Evolutionary conservation across 1,139 yeast species (phyloP), one percentile per base, ranked within the genome.

Genomic region (Saccharomycopsis hybrid): DNA sequence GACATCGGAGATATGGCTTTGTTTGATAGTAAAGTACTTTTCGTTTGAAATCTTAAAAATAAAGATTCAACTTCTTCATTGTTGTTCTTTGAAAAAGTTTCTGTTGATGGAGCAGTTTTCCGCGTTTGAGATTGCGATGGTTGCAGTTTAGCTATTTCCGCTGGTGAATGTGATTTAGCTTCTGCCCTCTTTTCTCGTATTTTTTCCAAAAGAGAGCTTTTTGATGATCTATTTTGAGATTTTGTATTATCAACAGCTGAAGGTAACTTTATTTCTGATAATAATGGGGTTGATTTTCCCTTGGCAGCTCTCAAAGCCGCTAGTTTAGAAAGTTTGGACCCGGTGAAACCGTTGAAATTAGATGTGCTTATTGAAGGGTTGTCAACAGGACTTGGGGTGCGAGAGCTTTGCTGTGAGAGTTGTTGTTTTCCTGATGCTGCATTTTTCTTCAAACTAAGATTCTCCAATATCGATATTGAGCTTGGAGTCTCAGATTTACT

Each of bases 401-500:
- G n/a, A n/a, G n/a, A n/a, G n/a, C n/a, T n/a, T n/a, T n/a, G n/a
- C n/a, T n/a, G n/a, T n/a, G n/a, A n/a, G n/a, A n/a, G n/a, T n/a
- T n/a, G n/a, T n/a, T n/a, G n/a, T n/a, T n/a, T n/a, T n/a, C n/a
- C n/a, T n/a, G n/a, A n/a, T n/a, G 28, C 35, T 13, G 5, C 24
- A 56, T 57, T 58, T 58, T 52, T 51, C 49, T 27, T 38, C 41
- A 29, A 43, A 35, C n/a, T 46, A 25, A 38, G 13, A 5, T 13
- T 38, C 13, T 44, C 49, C 18, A 44, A 40, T 29, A 46, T 35
- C 11, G 47, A 40, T 8, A 37, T 40, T 9, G 41, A 41, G 5
- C 13, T 42, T 28, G 5, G 36, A 40, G 62, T 55, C 41, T 52
- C 48, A 18, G 27, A 5, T 4, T 46, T 37, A 36, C 5, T 36